Evolutionary conservation across 352 stramenopile genomes (phyloP).

Genomic region (Thalassiosira sp.): DNA sequence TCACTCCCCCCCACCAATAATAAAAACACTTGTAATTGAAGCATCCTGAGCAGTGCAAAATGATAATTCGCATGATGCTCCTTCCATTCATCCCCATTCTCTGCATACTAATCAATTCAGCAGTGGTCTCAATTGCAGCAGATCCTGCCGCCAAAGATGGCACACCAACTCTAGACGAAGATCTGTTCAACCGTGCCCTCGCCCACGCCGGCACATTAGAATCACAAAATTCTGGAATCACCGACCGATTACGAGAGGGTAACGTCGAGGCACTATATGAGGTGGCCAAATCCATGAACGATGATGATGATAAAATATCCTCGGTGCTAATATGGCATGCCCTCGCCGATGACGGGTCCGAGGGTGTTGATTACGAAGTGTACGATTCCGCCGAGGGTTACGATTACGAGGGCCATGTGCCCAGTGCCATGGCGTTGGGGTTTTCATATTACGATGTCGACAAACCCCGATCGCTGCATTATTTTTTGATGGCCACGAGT

Average conservation of each 20-base stretch:
- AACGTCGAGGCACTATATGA: constrained; percentile 43
- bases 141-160: too few relatives aligned
- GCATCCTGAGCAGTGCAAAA: too few relatives aligned
- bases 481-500: constrained; percentile 37
- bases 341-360: constrained; percentile 36
- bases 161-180: constrained; percentile 8
- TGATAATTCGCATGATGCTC: too few relatives aligned
- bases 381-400: not conserved
- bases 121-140: too few relatives aligned
- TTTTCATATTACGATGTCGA: constrained; percentile 53
- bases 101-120: too few relatives aligned
- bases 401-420: constrained; percentile 40
- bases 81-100: too few relatives aligned
- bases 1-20: too few relatives aligned
- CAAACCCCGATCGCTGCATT: constrained; percentile 42
- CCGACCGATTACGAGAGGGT: constrained; percentile 23
- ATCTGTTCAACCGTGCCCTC: constrained; percentile 27
- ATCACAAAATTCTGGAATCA: constrained; percentile 11
- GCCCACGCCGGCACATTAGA: constrained; percentile 28
- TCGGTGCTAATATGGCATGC: constrained; percentile 49
- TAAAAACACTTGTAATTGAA: too few relatives aligned
- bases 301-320: constrained; percentile 30
- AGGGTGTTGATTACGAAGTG: constrained; percentile 8
- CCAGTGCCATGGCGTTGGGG: constrained; percentile 33
- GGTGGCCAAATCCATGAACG: constrained; percentile 38